Conservation (phyloP, 768 basidiomycete species). For the Collybiopsis luxurians region DNA sequence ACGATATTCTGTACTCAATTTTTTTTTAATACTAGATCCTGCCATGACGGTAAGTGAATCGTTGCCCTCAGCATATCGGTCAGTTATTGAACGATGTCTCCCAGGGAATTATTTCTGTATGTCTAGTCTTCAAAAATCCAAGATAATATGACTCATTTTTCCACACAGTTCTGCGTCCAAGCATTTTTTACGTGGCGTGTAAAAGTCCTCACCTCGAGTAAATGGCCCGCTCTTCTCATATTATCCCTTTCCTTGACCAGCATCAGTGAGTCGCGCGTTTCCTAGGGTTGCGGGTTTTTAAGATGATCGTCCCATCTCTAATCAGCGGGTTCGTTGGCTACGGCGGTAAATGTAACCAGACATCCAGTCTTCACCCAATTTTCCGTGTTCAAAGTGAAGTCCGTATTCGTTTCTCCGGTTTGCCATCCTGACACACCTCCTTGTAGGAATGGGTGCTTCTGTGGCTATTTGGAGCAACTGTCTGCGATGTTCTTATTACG, state of each 20-base stretch:
- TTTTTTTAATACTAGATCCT: too few species aligned
- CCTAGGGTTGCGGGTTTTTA: neutral
- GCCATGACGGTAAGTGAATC: too few species aligned
- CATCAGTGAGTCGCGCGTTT: too few species aligned
- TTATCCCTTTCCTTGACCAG: too few species aligned
- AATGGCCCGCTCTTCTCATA: neutral
- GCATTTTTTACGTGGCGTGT: conserved; percentile 20
- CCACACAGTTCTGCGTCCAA: conserved; percentile 12
- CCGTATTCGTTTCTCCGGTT: too few species aligned
- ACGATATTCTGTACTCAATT: too few species aligned
- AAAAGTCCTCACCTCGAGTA: neutral
- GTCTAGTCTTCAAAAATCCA: too few species aligned
- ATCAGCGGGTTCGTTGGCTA: conserved; percentile 5
- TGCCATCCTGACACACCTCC: too few species aligned
- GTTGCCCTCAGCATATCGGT: too few species aligned
- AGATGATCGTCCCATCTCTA: neutral
- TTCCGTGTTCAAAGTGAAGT: neutral
- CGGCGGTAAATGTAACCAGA: conserved; percentile 6
- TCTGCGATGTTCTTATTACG: conserved; percentile 20
- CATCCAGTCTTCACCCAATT: conserved; percentile 13
- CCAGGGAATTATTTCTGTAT: too few species aligned
- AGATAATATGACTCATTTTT: conserved; percentile 2
- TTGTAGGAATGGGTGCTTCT: conserved; percentile 12
- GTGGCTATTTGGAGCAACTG: conserved; percentile 17
- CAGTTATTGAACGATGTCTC: too few species aligned